Conservation (phyloP, 495 filamentous ascomycete species). For the Massariosphaeria phaeospora region DNA sequence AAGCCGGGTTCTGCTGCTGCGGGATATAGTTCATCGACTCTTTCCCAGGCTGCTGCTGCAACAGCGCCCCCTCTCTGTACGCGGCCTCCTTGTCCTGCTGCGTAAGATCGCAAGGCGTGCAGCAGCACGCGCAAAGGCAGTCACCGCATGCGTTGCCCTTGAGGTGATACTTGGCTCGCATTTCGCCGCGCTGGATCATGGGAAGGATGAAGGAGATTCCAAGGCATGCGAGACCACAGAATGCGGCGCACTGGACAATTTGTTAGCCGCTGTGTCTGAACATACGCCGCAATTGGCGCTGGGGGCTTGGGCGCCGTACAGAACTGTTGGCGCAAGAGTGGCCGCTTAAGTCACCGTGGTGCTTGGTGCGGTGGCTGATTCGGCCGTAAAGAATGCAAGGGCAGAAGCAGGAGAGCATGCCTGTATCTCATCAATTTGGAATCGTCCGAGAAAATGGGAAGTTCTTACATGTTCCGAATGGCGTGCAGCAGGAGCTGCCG, state of each 20-base stretch:
- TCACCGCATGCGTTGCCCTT: constrained; percentile 50
- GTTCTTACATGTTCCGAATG: constrained; percentile 28
- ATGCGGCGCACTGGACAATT: constrained; percentile 25
- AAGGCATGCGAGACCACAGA: constrained; percentile 32
- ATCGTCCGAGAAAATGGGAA: not conserved
- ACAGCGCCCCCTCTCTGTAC: constrained; percentile 27
- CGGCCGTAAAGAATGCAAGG: constrained; percentile 54
- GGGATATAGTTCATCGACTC: too few relatives aligned
- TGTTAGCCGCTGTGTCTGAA: not conserved
- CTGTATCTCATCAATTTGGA: constrained; percentile 16
- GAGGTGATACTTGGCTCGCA: constrained; percentile 52
- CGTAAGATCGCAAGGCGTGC: constrained; percentile 49
- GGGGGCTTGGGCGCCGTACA: constrained; percentile 37
- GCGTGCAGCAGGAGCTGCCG: constrained; percentile 29
- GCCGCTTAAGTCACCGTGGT: constrained; percentile 45
- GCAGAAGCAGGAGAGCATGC: constrained; percentile 46
- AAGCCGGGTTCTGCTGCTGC: too few relatives aligned
- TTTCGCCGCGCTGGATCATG: constrained; percentile 52
- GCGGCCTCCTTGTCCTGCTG: constrained; percentile 52
- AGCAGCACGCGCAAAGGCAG: constrained; percentile 50
- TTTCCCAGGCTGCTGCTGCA: too few relatives aligned
- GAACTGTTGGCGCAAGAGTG: constrained; percentile 46
- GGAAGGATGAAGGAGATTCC: constrained; percentile 43
- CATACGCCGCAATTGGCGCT: not conserved
- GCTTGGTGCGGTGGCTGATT: constrained; percentile 44